A percentile compares a stretch with the other conserved stretches of the same genome.
Conservation (phyloP, 805 yeast species). For the Priceomyces fermenticarens region DNA sequence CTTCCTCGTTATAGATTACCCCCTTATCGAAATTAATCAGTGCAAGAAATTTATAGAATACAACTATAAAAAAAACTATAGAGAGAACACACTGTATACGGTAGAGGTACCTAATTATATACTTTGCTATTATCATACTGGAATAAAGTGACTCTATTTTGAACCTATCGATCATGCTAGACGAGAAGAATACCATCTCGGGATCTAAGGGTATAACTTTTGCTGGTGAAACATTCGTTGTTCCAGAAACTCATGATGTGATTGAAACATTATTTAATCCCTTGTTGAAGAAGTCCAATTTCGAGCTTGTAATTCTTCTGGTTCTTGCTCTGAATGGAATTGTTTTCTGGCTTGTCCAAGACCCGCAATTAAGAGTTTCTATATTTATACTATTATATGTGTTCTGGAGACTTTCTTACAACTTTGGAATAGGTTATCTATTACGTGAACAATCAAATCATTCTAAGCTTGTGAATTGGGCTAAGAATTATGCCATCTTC, state of each 20-base stretch:
- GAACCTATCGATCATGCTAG: too few relatives aligned
- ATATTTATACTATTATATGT: constrained; percentile 55
- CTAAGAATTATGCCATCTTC: constrained; percentile 32
- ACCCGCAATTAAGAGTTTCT: constrained; percentile 21
- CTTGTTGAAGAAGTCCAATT: constrained; percentile 59
- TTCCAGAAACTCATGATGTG: constrained; percentile 78
- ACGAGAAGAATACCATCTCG: constrained; percentile 15
- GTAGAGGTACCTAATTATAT: too few relatives aligned
- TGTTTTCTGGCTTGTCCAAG: constrained; percentile 27
- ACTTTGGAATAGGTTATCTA: constrained; percentile 74
- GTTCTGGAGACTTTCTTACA: constrained; percentile 75
- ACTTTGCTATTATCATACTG: too few relatives aligned
- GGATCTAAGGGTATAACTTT: constrained; percentile 44
- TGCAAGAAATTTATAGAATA: too few relatives aligned
- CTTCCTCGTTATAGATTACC: too few relatives aligned
- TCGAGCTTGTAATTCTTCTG: constrained; percentile 59
- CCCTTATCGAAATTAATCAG: too few relatives aligned
- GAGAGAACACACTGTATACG: too few relatives aligned
- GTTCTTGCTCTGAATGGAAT: constrained; percentile 27
- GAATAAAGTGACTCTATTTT: too few relatives aligned
- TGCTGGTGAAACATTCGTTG: constrained; percentile 41
- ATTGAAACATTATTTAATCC: constrained; percentile 79
- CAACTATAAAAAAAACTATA: too few relatives aligned
- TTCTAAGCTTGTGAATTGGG: constrained; percentile 51
- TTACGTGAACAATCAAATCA: constrained; percentile 64